Percentiles rank a stretch among this genome's conserved stretches.
These are phyloP conservation scores for Lunularia cruciata DNA, from an alignment of 225 moss, liverwort and hornwort species.

Conservation along the genomic window DNA sequence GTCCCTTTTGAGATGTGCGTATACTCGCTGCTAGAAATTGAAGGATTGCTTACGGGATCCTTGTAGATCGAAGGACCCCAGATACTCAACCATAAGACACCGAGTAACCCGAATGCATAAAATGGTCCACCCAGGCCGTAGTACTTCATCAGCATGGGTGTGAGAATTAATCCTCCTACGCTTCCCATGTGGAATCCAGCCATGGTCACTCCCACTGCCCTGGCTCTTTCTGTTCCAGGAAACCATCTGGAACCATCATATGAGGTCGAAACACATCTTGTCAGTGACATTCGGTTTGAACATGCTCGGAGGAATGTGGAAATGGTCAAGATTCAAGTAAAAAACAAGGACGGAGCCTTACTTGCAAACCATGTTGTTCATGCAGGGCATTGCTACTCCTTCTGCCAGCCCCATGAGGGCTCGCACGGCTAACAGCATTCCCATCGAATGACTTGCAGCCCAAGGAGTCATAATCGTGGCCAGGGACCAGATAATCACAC, in stretches of 20 bases:
- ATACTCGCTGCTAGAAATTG: slow-evolving; percentile 52
- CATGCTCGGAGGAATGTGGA: too few species aligned
- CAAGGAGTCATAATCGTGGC: slow-evolving; percentile 76
- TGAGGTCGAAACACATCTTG: too few species aligned
- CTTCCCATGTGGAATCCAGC: slow-evolving; percentile 89
- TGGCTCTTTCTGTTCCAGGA: slow-evolving; percentile 64
- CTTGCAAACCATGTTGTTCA: slow-evolving; percentile 89
- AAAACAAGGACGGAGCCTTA: slow-evolving; percentile 17
- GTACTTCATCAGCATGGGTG: slow-evolving; percentile 54
- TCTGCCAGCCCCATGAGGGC: slow-evolving; percentile 77
- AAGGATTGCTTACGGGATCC: slow-evolving; percentile 51
- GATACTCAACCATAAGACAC: slow-evolving; percentile 60
- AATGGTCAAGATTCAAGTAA: not conserved
- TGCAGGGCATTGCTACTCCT: slow-evolving; percentile 89
- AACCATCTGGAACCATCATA: slow-evolving; percentile 67
- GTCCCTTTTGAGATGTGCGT: slow-evolving; percentile 52
- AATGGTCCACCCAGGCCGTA: slow-evolving; percentile 73
- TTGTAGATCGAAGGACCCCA: slow-evolving; percentile 52
- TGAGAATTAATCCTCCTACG: slow-evolving; percentile 59
- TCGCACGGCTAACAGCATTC: slow-evolving; percentile 56
- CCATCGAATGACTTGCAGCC: slow-evolving; percentile 66
- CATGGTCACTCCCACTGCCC: slow-evolving; percentile 80
- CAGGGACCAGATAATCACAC: slow-evolving; percentile 75
- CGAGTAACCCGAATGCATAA: slow-evolving; percentile 57
- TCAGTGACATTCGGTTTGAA: too few species aligned